Conservation (phyloP, 345 rosid species). For the Aquilaria malaccensis region DNA sequence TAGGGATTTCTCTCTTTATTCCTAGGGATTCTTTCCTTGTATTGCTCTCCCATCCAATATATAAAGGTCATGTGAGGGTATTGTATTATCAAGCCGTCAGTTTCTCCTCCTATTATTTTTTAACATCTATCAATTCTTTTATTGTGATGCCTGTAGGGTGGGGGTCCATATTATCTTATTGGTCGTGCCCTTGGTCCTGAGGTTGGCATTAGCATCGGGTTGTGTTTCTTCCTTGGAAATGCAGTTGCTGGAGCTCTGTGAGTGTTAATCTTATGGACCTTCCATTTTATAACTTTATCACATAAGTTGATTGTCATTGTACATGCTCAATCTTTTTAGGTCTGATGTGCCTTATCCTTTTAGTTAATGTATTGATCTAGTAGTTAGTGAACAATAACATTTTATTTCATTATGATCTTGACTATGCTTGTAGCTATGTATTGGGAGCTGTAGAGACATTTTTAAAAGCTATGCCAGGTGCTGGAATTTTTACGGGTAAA, state of each 20-base stretch:
- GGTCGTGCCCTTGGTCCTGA: slow-evolving; percentile 99
- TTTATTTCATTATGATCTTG: slow-evolving; percentile 1
- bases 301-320: too few species aligned
- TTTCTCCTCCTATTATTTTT: too few species aligned
- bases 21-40: too few species aligned
- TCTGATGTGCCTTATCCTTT: background rate
- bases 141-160: slow-evolving; percentile 41
- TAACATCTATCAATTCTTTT: too few species aligned
- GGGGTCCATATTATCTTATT: slow-evolving; percentile 94
- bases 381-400: background rate
- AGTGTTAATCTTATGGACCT: slow-evolving; percentile 32
- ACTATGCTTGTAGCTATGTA: slow-evolving; percentile 50
- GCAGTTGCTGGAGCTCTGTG: slow-evolving; percentile 97
- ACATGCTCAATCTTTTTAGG: too few species aligned
- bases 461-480: slow-evolving; percentile 84
- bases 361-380: background rate
- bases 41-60: too few species aligned
- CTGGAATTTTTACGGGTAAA: slow-evolving; percentile 81
- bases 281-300: too few species aligned
- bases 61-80: too few species aligned
- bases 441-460: slow-evolving; percentile 96
- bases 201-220: slow-evolving; percentile 95
- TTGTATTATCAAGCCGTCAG: too few species aligned
- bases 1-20: too few species aligned
- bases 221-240: slow-evolving; percentile 93